These are phyloP conservation scores for Pseudogymnoascus sp. DNA, from an alignment of 2,329 filamentous ascomycete genomes.

Conservation along the genomic window DNA sequence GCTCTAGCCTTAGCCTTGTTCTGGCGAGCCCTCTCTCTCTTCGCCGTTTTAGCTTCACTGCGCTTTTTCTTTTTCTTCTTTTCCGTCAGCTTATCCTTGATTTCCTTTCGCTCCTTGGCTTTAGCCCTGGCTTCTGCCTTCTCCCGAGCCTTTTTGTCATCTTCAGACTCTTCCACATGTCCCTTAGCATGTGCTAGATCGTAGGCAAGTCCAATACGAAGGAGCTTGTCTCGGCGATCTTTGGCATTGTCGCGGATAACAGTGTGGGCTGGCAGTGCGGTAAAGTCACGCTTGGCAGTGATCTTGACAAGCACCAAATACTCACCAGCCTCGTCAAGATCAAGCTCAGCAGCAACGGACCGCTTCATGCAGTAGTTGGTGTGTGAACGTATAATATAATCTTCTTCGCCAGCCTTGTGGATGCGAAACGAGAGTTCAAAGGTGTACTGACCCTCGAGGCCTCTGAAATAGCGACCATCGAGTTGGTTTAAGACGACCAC, in stretches of 20 bases:
- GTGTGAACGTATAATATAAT: slow-evolving; percentile 55
- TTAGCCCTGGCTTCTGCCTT: slow-evolving; percentile 24
- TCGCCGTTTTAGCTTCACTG: slow-evolving; percentile 35
- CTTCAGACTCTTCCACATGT: slow-evolving; percentile 45
- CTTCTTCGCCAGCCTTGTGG: slow-evolving; percentile 47
- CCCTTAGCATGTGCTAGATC: slow-evolving; percentile 57
- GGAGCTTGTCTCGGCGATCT: slow-evolving; percentile 43
- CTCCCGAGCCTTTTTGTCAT: slow-evolving; percentile 31
- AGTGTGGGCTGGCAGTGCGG: slow-evolving; percentile 43
- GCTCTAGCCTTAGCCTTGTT: slow-evolving; percentile 37
- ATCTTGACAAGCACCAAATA: slow-evolving; percentile 54
- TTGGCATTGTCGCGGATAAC: slow-evolving; percentile 49
- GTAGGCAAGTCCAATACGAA: slow-evolving; percentile 52
- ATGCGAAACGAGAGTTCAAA: slow-evolving; percentile 44
- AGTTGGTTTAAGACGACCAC: slow-evolving; percentile 57
- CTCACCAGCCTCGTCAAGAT: slow-evolving; percentile 48
- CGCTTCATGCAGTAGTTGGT: slow-evolving; percentile 53
- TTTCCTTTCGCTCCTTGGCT: slow-evolving; percentile 42
- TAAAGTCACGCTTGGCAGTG: slow-evolving; percentile 41
- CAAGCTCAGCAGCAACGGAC: slow-evolving; percentile 53
- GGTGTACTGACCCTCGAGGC: slow-evolving; percentile 52
- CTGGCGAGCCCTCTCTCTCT: slow-evolving; percentile 34
- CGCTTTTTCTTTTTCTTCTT: slow-evolving; percentile 45
- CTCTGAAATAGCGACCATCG: slow-evolving; percentile 56
- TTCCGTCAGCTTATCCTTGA: slow-evolving; percentile 42